phyloP scores from a whole-genome alignment of 345 rosid species.

The Sisymbrium irio region DNA sequence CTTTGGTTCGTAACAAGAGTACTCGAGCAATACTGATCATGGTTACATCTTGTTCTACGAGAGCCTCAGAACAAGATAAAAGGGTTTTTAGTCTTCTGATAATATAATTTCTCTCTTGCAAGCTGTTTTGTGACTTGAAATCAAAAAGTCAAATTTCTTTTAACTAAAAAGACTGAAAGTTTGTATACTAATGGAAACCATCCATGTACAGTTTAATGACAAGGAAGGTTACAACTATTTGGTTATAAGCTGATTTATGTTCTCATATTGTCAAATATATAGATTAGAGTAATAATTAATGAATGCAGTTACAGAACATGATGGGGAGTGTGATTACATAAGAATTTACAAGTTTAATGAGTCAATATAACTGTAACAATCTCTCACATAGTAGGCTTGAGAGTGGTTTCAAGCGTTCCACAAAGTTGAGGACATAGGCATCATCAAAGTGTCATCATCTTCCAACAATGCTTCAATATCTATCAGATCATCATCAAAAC shows the following conservation, averaged over 20 bases:
- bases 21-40: constrained; percentile 80
- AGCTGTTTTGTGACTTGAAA: constrained; percentile 4
- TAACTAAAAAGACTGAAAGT: not conserved
- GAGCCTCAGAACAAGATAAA: constrained; percentile 43
- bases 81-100: constrained; percentile 31
- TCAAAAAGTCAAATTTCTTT: not conserved
- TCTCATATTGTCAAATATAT: constrained; percentile 4
- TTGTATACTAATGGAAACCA: constrained; percentile 9
- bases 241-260: constrained; percentile 10
- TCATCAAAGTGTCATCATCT: constrained; percentile 52
- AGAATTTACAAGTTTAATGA: constrained; percentile 32
- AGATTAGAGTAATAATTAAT: not conserved
- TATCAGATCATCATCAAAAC: constrained; percentile 50
- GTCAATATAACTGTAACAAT: constrained; percentile 11
- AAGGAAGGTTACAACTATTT: constrained; percentile 3
- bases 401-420: constrained; percentile 13
- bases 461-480: constrained; percentile 52
- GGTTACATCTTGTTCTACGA: constrained; percentile 93
- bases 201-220: constrained; percentile 18
- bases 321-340: constrained; percentile 1
- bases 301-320: constrained; percentile 23
- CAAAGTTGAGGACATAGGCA: constrained; percentile 35
- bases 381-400: constrained; percentile 12
- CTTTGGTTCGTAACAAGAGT: constrained; percentile 89
- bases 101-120: not conserved